Evolutionary conservation across 2,329 filamentous ascomycete genomes (phyloP), one percentile per base, ranked within the genome.

Genomic region (Diaporthe velutina): DNA sequence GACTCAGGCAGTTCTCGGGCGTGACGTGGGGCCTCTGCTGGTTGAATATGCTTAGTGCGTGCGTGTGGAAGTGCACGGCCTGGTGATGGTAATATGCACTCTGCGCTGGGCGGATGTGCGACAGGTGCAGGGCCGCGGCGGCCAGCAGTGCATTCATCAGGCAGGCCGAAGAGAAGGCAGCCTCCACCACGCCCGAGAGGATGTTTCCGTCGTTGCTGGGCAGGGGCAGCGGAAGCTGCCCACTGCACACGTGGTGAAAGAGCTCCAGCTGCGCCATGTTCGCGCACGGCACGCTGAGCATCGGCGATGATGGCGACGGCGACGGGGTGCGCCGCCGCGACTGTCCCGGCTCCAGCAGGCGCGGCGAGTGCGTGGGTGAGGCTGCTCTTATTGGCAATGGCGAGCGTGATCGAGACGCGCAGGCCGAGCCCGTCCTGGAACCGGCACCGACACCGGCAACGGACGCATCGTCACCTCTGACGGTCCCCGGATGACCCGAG

Each of bases 11-110:
- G 64, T 81, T 81, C 17, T 83, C 80, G 28, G 82, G 80, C 54
- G 74, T 79, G 75, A 76, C 83, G 12, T 82, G 80, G 58, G 70
- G 57, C 67, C 74, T 78, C 76, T 76, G 83, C 48, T 70, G 75
- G 77, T 82, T 86, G 77, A 84, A 86, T 73, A 81, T 80, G 58
- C 80, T 79, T 28, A 88, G 80, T 42, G 84, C 86, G 4, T 84
- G 83, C 1, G 85, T 87, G 77, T 88, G 86, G 3, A 88, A 80
- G 67, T 86, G 83, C 0, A 85, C 86, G 12, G 86, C 85, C 50
- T 84, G 82, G 67, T 82, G 81, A 22, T 81, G 81, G 58, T 84
- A 84, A 45, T 78, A 80, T 22, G 72, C 73, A 9, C 61, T 61
- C 12, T 73, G 74, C 2, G 78, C 73, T 12, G 79, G 79, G 8